phyloP scores from a whole-genome alignment of 495 filamentous ascomycete species.

The Diplogelasinospora grovesii region DNA sequence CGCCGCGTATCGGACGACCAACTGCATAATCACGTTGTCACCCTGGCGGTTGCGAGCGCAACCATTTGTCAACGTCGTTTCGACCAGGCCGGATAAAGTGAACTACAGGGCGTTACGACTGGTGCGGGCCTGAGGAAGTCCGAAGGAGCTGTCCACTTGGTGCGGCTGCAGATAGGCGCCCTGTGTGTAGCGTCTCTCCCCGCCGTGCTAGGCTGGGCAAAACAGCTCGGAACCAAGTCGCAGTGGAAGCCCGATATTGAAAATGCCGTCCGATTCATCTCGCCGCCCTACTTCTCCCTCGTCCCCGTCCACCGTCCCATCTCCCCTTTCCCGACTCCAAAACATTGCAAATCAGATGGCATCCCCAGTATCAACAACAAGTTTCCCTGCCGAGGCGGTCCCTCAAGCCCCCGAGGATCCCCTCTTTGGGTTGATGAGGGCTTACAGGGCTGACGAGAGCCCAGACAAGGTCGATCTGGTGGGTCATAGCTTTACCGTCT shows the following conservation, averaged over 20 bases:
- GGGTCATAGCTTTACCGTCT: conserved; percentile 6
- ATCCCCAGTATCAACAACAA: conserved; percentile 42
- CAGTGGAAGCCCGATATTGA: conserved; percentile 8
- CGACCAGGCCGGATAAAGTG: conserved; percentile 11
- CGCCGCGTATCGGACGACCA: conserved; percentile 11
- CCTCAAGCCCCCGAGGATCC: conserved; percentile 92
- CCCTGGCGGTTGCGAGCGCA: neutral
- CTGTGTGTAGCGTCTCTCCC: too few relatives aligned
- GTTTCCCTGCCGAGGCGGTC: conserved; percentile 72
- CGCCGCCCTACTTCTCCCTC: conserved; percentile 13
- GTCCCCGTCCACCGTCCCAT: conserved; percentile 13
- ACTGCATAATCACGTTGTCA: conserved; percentile 9
- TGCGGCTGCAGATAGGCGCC: too few relatives aligned
- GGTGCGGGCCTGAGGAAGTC: neutral
- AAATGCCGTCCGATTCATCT: conserved; percentile 24
- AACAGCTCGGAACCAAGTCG: conserved; percentile 9
- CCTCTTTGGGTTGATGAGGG: conserved; percentile 87
- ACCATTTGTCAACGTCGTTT: conserved; percentile 4
- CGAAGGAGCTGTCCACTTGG: neutral
- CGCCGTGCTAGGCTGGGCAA: conserved; percentile 11
- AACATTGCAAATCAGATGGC: conserved; percentile 38
- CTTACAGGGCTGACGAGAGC: conserved; percentile 75
- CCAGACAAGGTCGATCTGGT: conserved; percentile 86
- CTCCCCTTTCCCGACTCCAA: conserved; percentile 35
- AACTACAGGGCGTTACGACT: neutral